Evolutionary conservation across 768 basidiomycete species (phyloP), one percentile per base, ranked within the genome.

Genomic region (Saitozyma sp.): DNA sequence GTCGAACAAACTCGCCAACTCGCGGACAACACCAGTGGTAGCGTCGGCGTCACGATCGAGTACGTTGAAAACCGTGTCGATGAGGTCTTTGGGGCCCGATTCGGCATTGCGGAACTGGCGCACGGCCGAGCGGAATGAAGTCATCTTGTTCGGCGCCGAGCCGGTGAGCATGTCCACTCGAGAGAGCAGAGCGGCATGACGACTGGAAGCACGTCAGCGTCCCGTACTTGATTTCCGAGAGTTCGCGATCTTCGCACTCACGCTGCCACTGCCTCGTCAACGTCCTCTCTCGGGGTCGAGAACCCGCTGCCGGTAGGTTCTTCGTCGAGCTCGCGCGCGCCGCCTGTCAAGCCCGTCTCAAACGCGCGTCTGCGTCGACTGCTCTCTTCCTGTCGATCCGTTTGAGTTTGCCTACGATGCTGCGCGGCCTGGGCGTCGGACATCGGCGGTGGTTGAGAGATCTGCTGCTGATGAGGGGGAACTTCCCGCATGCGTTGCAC

Each of bases 51-150:
- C 81, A 14, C 83, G 78, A 59, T 88, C 87, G 10, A 89, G 80
- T 42, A 89, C 83, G 73, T 87, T 90, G 87, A 88, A 95, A n/a
- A 94, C 82, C 0, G 90, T 94, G 46, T 88, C 87, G 55, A 97
- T 88, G 65, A 97, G 83, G 78, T 95, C 95, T 4, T 87, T 83
- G 2, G 92, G 89, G 46, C 85, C 86, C 9, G 86, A 85, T 75
- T 99, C 94, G 48, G 86, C 86, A 2, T 83, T 78, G 29, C 86
- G 84, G 80, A 89, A 99, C 38, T 89, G 86, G 9, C 91, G 87
- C 41, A 91, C 85, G 37, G 91, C 88, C 13, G 89, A 85, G 70
- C 86, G 87, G 75, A 81, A 82, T 5, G 80, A 78, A 14, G 75
- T 70, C 9, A 82, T 58, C 61, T 79, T 81, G 58, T 70, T 75